phyloP scores from a whole-genome alignment of 345 rosid species.

The Melaleuca quinquenervia region DNA sequence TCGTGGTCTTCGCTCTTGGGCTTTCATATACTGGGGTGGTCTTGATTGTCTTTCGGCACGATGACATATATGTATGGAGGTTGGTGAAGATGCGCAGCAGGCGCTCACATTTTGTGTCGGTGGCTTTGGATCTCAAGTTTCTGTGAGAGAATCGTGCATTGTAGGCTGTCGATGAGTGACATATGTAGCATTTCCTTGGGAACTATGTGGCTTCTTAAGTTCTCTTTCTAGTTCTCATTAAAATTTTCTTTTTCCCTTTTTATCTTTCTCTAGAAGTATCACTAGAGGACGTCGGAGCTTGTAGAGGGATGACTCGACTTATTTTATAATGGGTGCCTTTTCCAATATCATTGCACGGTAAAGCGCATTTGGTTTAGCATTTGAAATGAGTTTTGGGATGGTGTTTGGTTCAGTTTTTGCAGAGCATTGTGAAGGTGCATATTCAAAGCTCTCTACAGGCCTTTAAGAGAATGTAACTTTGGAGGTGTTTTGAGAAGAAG shows the following conservation, averaged over 20 bases:
- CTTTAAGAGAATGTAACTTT: too few relatives aligned
- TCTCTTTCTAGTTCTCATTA: background rate
- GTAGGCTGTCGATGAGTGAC: conserved; percentile 8
- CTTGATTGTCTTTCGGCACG: background rate
- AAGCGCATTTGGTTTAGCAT: too few relatives aligned
- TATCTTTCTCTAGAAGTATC: conserved; percentile 13
- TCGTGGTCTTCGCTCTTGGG: background rate
- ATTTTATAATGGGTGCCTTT: conserved; percentile 9
- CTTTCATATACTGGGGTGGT: background rate
- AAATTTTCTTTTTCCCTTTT: background rate
- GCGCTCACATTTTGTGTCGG: background rate
- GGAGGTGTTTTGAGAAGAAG: too few relatives aligned
- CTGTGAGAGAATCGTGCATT: background rate
- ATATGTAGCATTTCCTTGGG: conserved; percentile 15
- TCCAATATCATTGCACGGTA: background rate
- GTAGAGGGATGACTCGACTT: conserved; percentile 19
- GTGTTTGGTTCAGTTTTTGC: too few relatives aligned
- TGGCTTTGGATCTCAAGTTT: background rate
- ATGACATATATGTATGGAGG: background rate
- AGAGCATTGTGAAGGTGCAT: too few relatives aligned
- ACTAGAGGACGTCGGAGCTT: conserved; percentile 5
- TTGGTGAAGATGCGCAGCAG: background rate
- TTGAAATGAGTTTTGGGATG: too few relatives aligned
- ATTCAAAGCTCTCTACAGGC: too few relatives aligned
- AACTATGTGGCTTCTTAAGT: conserved; percentile 7